phyloP scores from a whole-genome alignment of 805 yeast species.

The Vanderwaltozyma polyspora region DNA sequence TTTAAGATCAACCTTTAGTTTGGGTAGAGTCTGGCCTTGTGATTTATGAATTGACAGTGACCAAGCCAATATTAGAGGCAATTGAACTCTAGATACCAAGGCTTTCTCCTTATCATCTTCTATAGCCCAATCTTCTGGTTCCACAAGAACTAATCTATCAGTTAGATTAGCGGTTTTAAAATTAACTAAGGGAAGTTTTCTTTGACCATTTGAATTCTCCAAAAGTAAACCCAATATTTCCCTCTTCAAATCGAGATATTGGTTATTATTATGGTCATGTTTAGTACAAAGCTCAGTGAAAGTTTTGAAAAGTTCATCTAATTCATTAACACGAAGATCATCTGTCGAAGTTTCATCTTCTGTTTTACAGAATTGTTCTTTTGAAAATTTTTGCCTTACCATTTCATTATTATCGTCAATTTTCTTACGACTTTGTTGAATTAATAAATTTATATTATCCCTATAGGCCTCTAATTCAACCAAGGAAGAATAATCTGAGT shows the following conservation, averaged over 20 bases:
- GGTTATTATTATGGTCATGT: conserved; percentile 16
- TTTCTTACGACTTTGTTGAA: conserved; percentile 12
- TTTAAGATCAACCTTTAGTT: conserved; percentile 65
- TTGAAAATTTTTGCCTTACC: conserved; percentile 14
- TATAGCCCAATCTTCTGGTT: conserved; percentile 71
- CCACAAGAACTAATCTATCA: conserved; percentile 61
- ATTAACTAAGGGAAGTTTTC: conserved; percentile 63
- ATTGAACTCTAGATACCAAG: conserved; percentile 61
- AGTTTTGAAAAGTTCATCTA: conserved; percentile 37
- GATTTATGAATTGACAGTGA: conserved; percentile 91
- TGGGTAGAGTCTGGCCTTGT: conserved; percentile 81
- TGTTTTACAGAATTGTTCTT: conserved; percentile 16
- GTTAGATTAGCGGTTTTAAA: conserved; percentile 63
- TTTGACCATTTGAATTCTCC: conserved; percentile 30
- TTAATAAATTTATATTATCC: conserved; percentile 9
- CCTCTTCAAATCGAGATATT: conserved; percentile 37
- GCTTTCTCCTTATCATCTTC: conserved; percentile 63
- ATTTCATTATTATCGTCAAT: conserved; percentile 12
- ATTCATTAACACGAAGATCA: too few species aligned
- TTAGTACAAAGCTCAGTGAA: conserved; percentile 26
- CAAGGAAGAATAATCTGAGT: conserved; percentile 6
- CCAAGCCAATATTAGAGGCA: conserved; percentile 91
- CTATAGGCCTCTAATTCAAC: conserved; percentile 12
- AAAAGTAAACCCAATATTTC: conserved; percentile 34
- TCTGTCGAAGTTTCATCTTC: conserved; percentile 19